A percentile compares a stretch with the other conserved stretches of the same genome.
Conservation (phyloP, 257 asterid species). For the Nicotiana attenuata region DNA sequence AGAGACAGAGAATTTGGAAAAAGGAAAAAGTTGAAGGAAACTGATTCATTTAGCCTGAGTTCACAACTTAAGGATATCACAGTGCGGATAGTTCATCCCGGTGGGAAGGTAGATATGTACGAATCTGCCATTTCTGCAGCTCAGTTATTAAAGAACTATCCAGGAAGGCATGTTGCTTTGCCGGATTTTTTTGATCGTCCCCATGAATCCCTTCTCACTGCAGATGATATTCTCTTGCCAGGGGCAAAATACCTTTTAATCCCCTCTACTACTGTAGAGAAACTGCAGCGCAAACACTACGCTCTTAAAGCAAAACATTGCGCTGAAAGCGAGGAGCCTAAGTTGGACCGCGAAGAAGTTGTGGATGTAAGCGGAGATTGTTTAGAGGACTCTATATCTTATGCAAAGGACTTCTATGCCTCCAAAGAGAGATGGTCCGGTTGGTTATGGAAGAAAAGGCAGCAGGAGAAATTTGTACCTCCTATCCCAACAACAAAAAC, state of each 20-base stretch:
- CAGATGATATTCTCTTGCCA: conserved; percentile 42
- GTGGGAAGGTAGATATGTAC: conserved; percentile 58
- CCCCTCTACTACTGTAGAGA: conserved; percentile 39
- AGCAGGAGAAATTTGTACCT: conserved; percentile 45
- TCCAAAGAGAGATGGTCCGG: conserved; percentile 31
- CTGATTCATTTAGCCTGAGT: conserved; percentile 26
- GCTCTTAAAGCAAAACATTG: conserved; percentile 10
- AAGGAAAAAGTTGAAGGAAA: conserved; percentile 14
- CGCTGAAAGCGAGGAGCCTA: conserved; percentile 25
- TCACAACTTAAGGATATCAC: conserved; percentile 32
- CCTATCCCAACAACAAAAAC: conserved; percentile 51
- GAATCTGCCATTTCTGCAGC: conserved; percentile 43
- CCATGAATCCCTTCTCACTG: conserved; percentile 44
- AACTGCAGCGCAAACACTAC: conserved; percentile 37
- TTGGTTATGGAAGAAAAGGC: conserved; percentile 14
- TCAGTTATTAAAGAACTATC: conserved; percentile 46
- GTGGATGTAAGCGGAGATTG: conserved; percentile 26
- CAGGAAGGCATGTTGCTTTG: conserved; percentile 51
- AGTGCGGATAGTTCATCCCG: conserved; percentile 48
- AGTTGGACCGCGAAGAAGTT: conserved; percentile 23
- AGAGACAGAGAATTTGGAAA: background rate
- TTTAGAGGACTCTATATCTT: conserved; percentile 40
- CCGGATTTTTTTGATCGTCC: conserved; percentile 57
- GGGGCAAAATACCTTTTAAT: conserved; percentile 57
- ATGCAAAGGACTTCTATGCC: conserved; percentile 42